Conservation (phyloP, 768 basidiomycete genomes). For the Kwoniella heveanensis region DNA sequence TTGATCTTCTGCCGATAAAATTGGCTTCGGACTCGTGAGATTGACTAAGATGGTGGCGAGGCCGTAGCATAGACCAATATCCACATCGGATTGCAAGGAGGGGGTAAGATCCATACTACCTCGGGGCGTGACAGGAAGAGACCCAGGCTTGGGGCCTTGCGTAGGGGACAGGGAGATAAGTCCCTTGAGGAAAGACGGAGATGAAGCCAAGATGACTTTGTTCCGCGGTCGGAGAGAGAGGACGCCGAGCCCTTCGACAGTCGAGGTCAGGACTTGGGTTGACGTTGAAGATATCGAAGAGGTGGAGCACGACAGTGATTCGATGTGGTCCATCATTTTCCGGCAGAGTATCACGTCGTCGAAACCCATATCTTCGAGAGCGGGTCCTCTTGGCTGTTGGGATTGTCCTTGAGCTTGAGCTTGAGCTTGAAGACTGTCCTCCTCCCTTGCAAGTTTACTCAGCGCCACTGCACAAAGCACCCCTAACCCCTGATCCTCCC, state of each 20-base stretch:
- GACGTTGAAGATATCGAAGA: slow-evolving; percentile 51
- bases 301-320: slow-evolving; percentile 49
- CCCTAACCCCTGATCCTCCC: slow-evolving; percentile 61
- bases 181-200: slow-evolving; percentile 61
- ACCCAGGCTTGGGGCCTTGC: slow-evolving; percentile 25
- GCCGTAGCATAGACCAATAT: slow-evolving; percentile 69
- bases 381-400: slow-evolving; percentile 5
- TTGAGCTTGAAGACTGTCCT: slow-evolving; percentile 3
- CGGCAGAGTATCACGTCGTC: slow-evolving; percentile 61
- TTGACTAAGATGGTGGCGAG: slow-evolving; percentile 74
- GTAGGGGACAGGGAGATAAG: slow-evolving; percentile 34
- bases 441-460: slow-evolving; percentile 70
- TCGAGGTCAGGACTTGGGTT: slow-evolving; percentile 62
- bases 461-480: slow-evolving; percentile 73
- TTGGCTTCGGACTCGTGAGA: slow-evolving; percentile 70
- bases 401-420: background rate
- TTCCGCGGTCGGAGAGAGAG: slow-evolving; percentile 67
- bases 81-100: slow-evolving; percentile 14
- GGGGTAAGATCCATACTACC: slow-evolving; percentile 27
- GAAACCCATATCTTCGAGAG: slow-evolving; percentile 34
- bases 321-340: slow-evolving; percentile 63
- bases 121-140: slow-evolving; percentile 43
- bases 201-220: slow-evolving; percentile 66
- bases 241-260: slow-evolving; percentile 83
- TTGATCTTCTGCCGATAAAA: slow-evolving; percentile 74